Percentiles rank a stretch among this genome's conserved stretches.
phyloP scores from a whole-genome alignment of 148 eudicot species.

The Fagopyrum tataricum region DNA sequence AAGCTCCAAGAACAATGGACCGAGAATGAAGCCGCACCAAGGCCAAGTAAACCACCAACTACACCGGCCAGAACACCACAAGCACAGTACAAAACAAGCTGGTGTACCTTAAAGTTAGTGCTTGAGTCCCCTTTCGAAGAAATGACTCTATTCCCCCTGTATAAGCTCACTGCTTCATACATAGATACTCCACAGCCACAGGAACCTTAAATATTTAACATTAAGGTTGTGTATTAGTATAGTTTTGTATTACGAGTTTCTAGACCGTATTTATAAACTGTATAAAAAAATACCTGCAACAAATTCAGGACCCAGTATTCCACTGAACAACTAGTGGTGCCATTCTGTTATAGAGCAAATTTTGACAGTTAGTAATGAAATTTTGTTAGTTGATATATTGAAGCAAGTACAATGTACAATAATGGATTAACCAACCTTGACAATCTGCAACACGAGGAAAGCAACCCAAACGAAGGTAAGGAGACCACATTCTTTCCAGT shows the following conservation, averaged over 20 bases:
- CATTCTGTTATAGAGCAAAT: slow-evolving; percentile 36
- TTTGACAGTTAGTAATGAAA: slow-evolving; percentile 7
- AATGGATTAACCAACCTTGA: slow-evolving; percentile 38
- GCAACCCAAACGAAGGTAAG: slow-evolving; percentile 72
- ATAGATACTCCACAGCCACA: slow-evolving; percentile 52
- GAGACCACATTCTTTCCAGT: slow-evolving; percentile 83
- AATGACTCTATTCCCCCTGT: slow-evolving; percentile 62
- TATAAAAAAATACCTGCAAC: slow-evolving; percentile 52
- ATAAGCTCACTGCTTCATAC: slow-evolving; percentile 63
- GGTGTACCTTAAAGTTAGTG: slow-evolving; percentile 40
- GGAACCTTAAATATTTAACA: slow-evolving; percentile 40
- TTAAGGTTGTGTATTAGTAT: neutral
- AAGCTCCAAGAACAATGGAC: slow-evolving; percentile 80
- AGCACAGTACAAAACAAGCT: slow-evolving; percentile 47
- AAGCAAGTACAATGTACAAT: neutral
- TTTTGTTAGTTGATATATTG: neutral
- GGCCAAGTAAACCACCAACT: slow-evolving; percentile 86
- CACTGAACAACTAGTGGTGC: slow-evolving; percentile 49
- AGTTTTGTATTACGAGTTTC: neutral
- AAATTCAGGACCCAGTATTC: slow-evolving; percentile 71
- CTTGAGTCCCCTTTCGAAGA: slow-evolving; percentile 49
- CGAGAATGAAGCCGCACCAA: slow-evolving; percentile 88
- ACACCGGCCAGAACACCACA: slow-evolving; percentile 69
- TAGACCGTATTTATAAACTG: neutral
- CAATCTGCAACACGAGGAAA: slow-evolving; percentile 64